Conservation (phyloP, 2,329 filamentous ascomycete species). For the Sclerotinia minor region DNA sequence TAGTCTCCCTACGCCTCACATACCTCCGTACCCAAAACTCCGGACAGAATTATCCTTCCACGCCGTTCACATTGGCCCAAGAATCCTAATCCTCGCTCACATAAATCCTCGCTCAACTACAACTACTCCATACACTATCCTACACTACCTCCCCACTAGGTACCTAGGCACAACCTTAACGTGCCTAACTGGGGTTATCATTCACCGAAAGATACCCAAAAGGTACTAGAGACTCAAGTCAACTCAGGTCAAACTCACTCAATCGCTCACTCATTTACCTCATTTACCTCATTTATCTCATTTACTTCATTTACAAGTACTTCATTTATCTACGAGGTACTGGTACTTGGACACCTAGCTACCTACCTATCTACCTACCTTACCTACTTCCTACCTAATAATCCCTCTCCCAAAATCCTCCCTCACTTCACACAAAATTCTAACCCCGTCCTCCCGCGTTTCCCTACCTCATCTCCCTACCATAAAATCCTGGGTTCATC, state of each 20-base stretch:
- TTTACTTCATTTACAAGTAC: neutral
- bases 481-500: neutral
- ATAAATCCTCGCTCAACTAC: neutral
- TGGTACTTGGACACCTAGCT: neutral
- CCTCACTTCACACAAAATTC: conserved; percentile 3
- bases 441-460: neutral
- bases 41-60: neutral
- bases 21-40: neutral
- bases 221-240: neutral
- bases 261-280: neutral
- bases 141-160: neutral
- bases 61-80: neutral
- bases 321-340: neutral
- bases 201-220: neutral
- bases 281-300: neutral
- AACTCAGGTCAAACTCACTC: neutral
- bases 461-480: neutral
- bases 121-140: too few relatives aligned
- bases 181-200: conserved; percentile 5
- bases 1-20: neutral
- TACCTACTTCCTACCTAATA: too few relatives aligned
- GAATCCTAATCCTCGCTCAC: too few relatives aligned
- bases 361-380: neutral
- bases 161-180: neutral
- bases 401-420: conserved; percentile 12